phyloP scores from a whole-genome alignment of 768 basidiomycete species.

The Mycena galopus region DNA sequence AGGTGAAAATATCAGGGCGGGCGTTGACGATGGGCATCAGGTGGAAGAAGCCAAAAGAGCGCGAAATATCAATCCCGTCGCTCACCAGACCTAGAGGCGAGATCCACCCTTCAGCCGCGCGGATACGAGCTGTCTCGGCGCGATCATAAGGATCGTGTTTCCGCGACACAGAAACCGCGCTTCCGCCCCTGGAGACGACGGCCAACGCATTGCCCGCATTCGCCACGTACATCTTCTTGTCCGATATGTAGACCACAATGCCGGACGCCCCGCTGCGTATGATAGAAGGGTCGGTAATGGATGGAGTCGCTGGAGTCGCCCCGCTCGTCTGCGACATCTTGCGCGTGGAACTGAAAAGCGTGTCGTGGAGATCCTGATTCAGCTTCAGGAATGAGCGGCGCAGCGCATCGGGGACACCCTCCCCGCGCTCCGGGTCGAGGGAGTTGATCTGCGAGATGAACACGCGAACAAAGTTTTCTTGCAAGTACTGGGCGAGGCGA shows the following conservation, averaged over 20 bases:
- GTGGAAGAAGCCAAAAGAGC: conserved; percentile 94
- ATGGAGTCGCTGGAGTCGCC: conserved; percentile 47
- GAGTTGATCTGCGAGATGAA: conserved; percentile 71
- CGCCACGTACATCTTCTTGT: conserved; percentile 86
- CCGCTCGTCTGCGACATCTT: conserved; percentile 81
- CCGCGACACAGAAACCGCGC: conserved; percentile 78
- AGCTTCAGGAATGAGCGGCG: conserved; percentile 90
- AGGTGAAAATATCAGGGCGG: conserved; percentile 79
- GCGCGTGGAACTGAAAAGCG: conserved; percentile 66
- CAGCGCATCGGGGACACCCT: conserved; percentile 80
- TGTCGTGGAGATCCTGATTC: conserved; percentile 85
- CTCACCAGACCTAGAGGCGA: conserved; percentile 92
- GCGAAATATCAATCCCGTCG: conserved; percentile 91
- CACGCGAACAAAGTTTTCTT: conserved; percentile 79
- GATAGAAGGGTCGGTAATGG: conserved; percentile 60
- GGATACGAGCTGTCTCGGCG: conserved; percentile 87
- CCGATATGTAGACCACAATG: conserved; percentile 87
- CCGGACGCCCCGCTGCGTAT: conserved; percentile 84
- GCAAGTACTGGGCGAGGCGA: conserved; percentile 83
- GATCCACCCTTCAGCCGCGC: conserved; percentile 94
- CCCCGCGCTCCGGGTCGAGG: conserved; percentile 59
- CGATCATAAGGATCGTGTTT: conserved; percentile 93
- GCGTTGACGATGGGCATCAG: conserved; percentile 93
- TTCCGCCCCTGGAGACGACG: conserved; percentile 84
- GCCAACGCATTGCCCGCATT: conserved; percentile 92